Evolutionary conservation across 192 early-diverging fungal species (phyloP).

Genomic region (Coemansia sp.): DNA sequence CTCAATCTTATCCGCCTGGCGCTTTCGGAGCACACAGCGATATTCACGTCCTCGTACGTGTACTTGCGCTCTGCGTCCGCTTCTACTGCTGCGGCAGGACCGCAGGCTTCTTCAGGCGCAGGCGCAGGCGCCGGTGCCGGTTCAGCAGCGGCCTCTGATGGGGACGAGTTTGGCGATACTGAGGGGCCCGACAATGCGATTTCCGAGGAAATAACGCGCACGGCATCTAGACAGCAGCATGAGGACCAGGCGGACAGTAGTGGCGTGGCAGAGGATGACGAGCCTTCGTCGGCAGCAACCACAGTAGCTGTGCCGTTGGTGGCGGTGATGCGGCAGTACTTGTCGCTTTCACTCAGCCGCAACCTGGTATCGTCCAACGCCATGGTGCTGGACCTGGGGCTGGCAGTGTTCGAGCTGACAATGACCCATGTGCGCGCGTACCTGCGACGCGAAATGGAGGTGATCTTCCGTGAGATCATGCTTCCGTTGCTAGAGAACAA

Average conservation of each 20-base stretch:
- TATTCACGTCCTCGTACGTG: conserved; percentile 69
- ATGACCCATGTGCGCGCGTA: conserved; percentile 66
- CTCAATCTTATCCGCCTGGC: conserved; percentile 77
- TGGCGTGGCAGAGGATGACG: neutral
- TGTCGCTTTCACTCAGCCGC: conserved; percentile 78
- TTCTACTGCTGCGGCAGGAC: neutral
- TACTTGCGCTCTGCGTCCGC: conserved; percentile 17
- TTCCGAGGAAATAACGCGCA: conserved; percentile 12
- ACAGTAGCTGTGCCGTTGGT: conserved; percentile 67
- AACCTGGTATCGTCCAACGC: conserved; percentile 78
- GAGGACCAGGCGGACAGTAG: neutral
- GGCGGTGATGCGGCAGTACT: conserved; percentile 81
- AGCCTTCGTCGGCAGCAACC: neutral
- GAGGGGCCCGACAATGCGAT: conserved; percentile 46
- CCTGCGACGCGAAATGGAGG: conserved; percentile 85
- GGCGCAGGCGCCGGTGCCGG: neutral
- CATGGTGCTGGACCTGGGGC: conserved; percentile 77
- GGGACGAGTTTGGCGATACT: conserved; percentile 47
- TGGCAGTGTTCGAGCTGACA: conserved; percentile 82
- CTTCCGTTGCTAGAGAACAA: conserved; percentile 86
- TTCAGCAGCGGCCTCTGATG: conserved; percentile 2
- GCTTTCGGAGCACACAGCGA: conserved; percentile 69
- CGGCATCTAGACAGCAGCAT: conserved; percentile 10
- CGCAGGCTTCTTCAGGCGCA: neutral
- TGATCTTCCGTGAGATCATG: conserved; percentile 87